Conservation (phyloP, 179 eudicot genomes). For the Carnegiea gigantea region DNA sequence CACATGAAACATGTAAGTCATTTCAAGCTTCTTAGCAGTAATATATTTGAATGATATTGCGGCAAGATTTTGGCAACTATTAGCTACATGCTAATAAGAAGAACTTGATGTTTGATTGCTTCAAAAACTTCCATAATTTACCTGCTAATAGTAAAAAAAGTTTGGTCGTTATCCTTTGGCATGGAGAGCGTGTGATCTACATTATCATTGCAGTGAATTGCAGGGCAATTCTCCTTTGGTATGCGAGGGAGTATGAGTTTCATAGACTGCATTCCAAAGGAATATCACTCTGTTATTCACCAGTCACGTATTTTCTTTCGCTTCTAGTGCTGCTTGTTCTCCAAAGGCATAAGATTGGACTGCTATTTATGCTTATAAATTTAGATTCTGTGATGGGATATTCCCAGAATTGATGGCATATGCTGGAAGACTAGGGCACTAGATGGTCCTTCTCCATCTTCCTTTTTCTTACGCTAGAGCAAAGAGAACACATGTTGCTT, state of each 20-base stretch:
- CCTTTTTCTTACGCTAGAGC: neutral
- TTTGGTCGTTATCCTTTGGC: neutral
- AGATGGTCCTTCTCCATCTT: neutral
- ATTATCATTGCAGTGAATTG: conserved; percentile 20
- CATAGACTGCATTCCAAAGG: conserved; percentile 41
- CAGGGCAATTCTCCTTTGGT: conserved; percentile 61
- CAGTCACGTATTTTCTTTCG: neutral
- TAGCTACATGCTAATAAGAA: neutral
- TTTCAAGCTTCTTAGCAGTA: neutral
- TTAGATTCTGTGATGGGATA: conserved; percentile 3
- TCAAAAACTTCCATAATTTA: neutral
- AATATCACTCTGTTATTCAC: conserved; percentile 47
- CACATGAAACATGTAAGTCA: conserved; percentile 8
- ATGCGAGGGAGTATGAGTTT: conserved; percentile 23
- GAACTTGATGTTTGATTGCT: neutral
- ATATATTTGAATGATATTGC: neutral
- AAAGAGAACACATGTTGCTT: conserved; percentile 3
- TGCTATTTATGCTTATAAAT: neutral
- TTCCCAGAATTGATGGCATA: conserved; percentile 13
- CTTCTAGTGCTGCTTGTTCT: neutral
- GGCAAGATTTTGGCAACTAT: neutral
- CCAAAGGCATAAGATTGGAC: conserved; percentile 3
- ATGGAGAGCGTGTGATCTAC: neutral
- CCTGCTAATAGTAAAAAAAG: neutral
- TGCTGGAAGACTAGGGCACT: neutral